Evolutionary conservation across 1,284 basidiomycete species (phyloP).

Genomic region (Rhodofomes roseus): DNA sequence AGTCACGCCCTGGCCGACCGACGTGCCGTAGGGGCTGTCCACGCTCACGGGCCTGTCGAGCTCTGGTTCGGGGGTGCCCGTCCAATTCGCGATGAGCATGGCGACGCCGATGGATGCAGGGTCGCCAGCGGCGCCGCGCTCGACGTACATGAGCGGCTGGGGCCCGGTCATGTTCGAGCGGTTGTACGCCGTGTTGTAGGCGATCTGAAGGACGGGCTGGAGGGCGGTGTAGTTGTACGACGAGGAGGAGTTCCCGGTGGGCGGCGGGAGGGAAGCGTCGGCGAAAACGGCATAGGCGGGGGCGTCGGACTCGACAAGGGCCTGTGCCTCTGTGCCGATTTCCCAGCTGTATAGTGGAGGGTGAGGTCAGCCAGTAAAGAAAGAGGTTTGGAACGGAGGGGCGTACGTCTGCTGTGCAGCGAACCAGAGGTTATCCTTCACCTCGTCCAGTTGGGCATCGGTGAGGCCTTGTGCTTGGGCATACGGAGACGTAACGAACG

Average conservation of each 20-base stretch:
- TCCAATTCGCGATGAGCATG: conserved; percentile 78
- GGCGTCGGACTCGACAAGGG: conserved; percentile 67
- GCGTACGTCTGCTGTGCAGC: conserved; percentile 48
- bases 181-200: conserved; percentile 48
- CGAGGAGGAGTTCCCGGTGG: conserved; percentile 34
- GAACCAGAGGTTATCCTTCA: conserved; percentile 41
- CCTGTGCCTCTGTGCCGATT: conserved; percentile 72
- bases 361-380: background rate
- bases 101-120: conserved; percentile 82
- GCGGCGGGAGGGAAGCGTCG: conserved; percentile 30
- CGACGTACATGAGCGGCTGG: conserved; percentile 47
- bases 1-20: conserved; percentile 34
- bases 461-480: conserved; percentile 29
- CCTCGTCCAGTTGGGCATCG: conserved; percentile 31
- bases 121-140: conserved; percentile 67
- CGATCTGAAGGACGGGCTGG: conserved; percentile 54
- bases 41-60: background rate
- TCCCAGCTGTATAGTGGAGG: conserved; percentile 59
- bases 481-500: background rate
- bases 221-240: conserved; percentile 25
- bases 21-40: background rate
- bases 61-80: conserved; percentile 33
- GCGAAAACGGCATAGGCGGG: conserved; percentile 63
- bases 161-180: conserved; percentile 38
- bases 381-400: background rate